Evolutionary conservation across 768 basidiomycete genomes (phyloP), one percentile per base, ranked within the genome.

Genomic region (Obba rivulosa): DNA sequence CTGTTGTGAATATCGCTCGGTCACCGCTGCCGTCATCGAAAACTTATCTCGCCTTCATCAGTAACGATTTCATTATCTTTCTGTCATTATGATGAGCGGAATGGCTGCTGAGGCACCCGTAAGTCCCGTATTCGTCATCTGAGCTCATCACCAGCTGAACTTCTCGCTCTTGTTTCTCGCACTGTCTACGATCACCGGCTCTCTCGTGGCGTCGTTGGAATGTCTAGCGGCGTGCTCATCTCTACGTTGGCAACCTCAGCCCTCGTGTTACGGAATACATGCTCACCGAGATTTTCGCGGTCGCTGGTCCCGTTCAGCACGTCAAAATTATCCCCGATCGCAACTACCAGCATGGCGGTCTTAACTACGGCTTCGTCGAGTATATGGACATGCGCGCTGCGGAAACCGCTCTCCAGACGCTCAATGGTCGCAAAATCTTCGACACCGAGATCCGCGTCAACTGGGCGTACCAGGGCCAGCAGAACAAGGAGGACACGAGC

Each of bases 311-410:
- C 51, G 96, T 98, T 54, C 92, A 95, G 69, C 90, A 94, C 67
- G 95, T 97, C 68, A 99, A 99, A 83, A 98, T 99, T 69, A 98
- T 99, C 68, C 95, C 95, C 24, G 96, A 99, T 75, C 85, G 94
- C 60, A 97, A 96, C 76, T 97, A 94, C 67, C 94, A 97, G 69
- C 96, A 99, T 65, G 96, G 94, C 48, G 96, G 96, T 52, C 86
- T 96, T 69, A 98, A 98, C 76, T 99, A 98, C 63, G 96, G 96
- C 59, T 99, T 94, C 71, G 94, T 98, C 68, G 96, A 99, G 71
- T 99, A 97, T 73, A 86, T 91, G 68, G 93, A 97, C 67, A 94
- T 98, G 90, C 87, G 92, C 55, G 91, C 93, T 34, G 96, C 96
- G 34, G 96, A 99, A 72, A 97, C 96, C 43, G 96, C 96, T n/a